Conservation (phyloP, 257 asterid species). For the Catharanthus roseus region DNA sequence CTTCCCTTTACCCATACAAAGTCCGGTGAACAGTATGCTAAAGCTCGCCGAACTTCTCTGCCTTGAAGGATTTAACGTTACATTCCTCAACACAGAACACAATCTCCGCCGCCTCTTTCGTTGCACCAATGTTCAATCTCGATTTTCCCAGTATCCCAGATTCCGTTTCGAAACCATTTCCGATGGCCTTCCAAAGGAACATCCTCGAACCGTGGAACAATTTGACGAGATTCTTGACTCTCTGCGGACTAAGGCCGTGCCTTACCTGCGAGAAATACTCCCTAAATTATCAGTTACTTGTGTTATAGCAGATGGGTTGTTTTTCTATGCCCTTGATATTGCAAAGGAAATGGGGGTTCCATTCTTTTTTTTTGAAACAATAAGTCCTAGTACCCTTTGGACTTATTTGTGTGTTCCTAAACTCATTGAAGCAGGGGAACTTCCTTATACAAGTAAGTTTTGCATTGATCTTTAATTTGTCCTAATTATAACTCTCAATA, state of each 20-base stretch:
- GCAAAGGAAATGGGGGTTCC: conserved; percentile 20
- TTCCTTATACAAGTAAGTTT: conserved; percentile 16
- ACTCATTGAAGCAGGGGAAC: conserved; percentile 17
- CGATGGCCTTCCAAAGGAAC: conserved; percentile 28
- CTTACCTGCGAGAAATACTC: conserved; percentile 5
- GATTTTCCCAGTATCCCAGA: conserved; percentile 10
- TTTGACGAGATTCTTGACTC: conserved; percentile 12
- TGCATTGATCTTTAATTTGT: neutral
- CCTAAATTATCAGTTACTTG: conserved; percentile 6
- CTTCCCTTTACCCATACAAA: conserved; percentile 24
- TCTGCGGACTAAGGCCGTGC: conserved; percentile 3
- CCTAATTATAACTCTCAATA: neutral
- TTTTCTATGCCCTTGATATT: conserved; percentile 6
- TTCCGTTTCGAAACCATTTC: conserved; percentile 14
- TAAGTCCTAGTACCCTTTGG: conserved; percentile 17
- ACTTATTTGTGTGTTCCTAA: conserved; percentile 11
- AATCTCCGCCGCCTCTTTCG: conserved; percentile 19
- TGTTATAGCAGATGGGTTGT: conserved; percentile 15
- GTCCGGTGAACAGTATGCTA: conserved; percentile 26
- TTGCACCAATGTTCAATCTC: conserved; percentile 17
- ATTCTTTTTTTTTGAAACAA: conserved; percentile 8
- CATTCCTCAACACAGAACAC: conserved; percentile 19
- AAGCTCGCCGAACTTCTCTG: conserved; percentile 31
- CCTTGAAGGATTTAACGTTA: conserved; percentile 18
- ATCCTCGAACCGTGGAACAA: conserved; percentile 14